Evolutionary conservation across 768 basidiomycete genomes (phyloP).

Genomic region (Steccherinum ochraceum): DNA sequence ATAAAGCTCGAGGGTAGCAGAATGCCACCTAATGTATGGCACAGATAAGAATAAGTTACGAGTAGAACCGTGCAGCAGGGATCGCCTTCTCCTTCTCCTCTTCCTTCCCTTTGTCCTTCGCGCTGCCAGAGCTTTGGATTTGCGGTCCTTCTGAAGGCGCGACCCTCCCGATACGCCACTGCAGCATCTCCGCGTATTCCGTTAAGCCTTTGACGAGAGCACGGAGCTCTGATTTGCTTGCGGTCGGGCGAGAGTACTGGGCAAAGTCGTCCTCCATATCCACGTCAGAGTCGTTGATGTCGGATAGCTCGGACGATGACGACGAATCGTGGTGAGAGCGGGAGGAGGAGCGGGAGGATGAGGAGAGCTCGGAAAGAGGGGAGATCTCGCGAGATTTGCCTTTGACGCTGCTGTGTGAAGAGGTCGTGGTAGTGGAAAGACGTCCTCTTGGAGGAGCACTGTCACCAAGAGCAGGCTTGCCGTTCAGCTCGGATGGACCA

Average conservation of each 20-base stretch:
- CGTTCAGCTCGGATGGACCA: neutral
- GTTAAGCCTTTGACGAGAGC: conserved; percentile 46
- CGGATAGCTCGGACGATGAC: neutral
- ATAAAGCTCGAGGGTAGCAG: too few relatives aligned
- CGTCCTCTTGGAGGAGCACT: neutral
- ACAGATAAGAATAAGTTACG: neutral
- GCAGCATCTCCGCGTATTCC: conserved; percentile 55
- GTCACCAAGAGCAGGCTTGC: neutral
- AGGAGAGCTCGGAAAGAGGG: conserved; percentile 13
- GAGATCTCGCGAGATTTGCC: conserved; percentile 10
- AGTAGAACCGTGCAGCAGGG: conserved; percentile 13
- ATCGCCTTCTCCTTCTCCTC: conserved; percentile 9
- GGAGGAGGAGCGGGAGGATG: conserved; percentile 4
- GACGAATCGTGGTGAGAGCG: too few relatives aligned
- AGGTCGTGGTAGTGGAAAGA: neutral
- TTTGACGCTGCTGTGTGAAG: neutral
- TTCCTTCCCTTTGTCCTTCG: conserved; percentile 16
- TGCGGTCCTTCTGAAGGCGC: neutral
- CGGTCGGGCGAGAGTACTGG: conserved; percentile 8
- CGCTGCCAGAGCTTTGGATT: conserved; percentile 19
- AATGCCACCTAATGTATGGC: too few relatives aligned
- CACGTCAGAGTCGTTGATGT: conserved; percentile 15
- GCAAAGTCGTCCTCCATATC: conserved; percentile 9
- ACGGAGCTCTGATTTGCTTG: conserved; percentile 30
- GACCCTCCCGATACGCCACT: conserved; percentile 38